These are phyloP conservation scores for Penicillium mononematosum DNA, from an alignment of 495 filamentous ascomycete species.

Conservation along the genomic window DNA sequence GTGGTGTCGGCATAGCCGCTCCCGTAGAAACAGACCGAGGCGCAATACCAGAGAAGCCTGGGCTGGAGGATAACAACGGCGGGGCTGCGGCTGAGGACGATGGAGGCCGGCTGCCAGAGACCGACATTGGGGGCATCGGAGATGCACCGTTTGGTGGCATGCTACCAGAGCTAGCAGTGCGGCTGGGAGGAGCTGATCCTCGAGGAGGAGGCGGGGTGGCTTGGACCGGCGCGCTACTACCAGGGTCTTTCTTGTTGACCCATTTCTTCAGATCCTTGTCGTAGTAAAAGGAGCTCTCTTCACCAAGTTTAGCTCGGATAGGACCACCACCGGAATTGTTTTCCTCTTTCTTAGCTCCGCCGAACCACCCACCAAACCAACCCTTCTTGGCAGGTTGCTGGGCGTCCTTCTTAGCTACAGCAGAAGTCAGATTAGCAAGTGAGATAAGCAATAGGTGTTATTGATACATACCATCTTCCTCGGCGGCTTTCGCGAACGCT, in stretches of 20 bases:
- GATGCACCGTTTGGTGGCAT: constrained; percentile 33
- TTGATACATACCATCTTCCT: constrained; percentile 68
- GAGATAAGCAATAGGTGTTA: neutral
- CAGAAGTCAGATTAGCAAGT: constrained; percentile 24
- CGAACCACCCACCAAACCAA: constrained; percentile 88
- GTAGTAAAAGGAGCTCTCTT: constrained; percentile 89
- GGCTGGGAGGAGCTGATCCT: constrained; percentile 43
- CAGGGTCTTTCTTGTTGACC: constrained; percentile 89
- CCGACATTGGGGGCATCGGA: constrained; percentile 29
- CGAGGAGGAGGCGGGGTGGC: constrained; percentile 54
- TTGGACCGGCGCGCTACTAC: constrained; percentile 45
- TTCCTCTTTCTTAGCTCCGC: constrained; percentile 66
- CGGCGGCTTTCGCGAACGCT: constrained; percentile 76
- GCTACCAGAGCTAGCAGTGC: constrained; percentile 39
- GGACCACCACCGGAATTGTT: constrained; percentile 58
- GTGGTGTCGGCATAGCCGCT: constrained; percentile 34
- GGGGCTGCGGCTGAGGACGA: constrained; percentile 41
- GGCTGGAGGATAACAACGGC: constrained; percentile 39
- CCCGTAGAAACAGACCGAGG: constrained; percentile 42
- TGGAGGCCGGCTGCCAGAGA: constrained; percentile 34
- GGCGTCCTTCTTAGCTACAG: constrained; percentile 41
- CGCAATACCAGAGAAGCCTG: constrained; percentile 37
- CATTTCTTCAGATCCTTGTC: constrained; percentile 94
- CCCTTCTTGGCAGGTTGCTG: constrained; percentile 60
- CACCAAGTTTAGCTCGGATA: constrained; percentile 91